Percentiles rank a stretch among this genome's conserved stretches.
These are phyloP conservation scores for Claviceps sp. DNA, from an alignment of 2,329 filamentous ascomycete species.

Conservation along the genomic window DNA sequence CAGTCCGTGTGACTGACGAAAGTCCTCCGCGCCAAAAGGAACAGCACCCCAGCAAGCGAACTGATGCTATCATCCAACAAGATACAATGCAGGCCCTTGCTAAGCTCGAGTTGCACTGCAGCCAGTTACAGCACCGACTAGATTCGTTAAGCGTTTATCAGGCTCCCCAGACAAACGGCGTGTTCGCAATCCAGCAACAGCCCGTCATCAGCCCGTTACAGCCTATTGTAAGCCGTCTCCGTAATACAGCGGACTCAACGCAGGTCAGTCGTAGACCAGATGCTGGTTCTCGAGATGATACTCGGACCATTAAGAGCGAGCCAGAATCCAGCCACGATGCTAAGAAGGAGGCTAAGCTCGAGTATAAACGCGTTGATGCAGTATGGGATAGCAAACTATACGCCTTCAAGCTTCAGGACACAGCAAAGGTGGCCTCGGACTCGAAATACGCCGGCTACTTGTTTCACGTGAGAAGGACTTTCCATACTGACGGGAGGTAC, in stretches of 20 bases:
- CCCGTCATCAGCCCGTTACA: background rate
- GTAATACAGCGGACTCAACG: background rate
- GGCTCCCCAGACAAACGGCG: background rate
- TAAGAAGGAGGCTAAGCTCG: constrained; percentile 15
- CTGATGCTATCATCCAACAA: background rate
- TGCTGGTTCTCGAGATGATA: background rate
- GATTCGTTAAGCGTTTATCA: background rate
- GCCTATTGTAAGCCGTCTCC: background rate
- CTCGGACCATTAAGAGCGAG: background rate
- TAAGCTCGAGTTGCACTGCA: constrained; percentile 2
- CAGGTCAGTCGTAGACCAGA: background rate
- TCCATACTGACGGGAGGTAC: constrained; percentile 76
- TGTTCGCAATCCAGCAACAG: background rate
- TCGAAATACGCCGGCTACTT: constrained; percentile 61
- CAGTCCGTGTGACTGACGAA: background rate
- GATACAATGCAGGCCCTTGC: constrained; percentile 2
- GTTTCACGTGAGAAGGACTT: constrained; percentile 71
- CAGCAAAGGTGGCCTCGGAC: constrained; percentile 30
- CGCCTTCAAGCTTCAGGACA: constrained; percentile 41
- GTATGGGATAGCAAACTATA: constrained; percentile 38
- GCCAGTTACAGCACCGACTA: constrained; percentile 1
- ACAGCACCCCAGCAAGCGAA: background rate
- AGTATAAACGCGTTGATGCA: constrained; percentile 40
- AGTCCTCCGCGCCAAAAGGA: background rate
- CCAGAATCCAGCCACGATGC: background rate